These are phyloP conservation scores for Peribolospora baueri DNA, from an alignment of 768 basidiomycete genomes.

Conservation along the genomic window DNA sequence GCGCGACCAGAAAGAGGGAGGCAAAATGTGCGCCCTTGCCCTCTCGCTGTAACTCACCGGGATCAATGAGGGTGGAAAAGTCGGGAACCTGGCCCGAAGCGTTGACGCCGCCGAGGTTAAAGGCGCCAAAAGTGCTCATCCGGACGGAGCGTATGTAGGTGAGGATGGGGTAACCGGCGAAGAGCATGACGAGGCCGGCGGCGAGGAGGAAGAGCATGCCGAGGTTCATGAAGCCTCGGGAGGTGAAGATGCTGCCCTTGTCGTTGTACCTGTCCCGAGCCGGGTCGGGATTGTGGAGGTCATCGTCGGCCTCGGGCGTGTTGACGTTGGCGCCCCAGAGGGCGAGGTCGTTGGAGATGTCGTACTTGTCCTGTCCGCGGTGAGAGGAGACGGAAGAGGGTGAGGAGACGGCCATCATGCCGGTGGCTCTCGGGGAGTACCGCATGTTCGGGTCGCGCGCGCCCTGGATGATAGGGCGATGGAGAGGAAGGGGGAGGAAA, in stretches of 20 bases:
- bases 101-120: conserved; percentile 78
- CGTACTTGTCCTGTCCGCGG: too few species aligned
- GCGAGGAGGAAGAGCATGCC: conserved; percentile 47
- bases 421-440: too few species aligned
- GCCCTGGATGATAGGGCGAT: too few species aligned
- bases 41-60: conserved; percentile 3
- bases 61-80: conserved; percentile 33
- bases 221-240: conserved; percentile 58
- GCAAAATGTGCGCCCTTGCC: too few species aligned
- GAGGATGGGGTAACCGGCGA: conserved; percentile 61
- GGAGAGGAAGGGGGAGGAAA: too few species aligned
- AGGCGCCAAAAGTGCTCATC: conserved; percentile 16
- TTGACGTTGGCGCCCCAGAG: too few species aligned
- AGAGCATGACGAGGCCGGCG: conserved; percentile 47
- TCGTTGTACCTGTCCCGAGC: conserved; percentile 24
- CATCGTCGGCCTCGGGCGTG: conserved; percentile 6
- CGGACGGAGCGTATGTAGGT: conserved; percentile 3
- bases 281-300: conserved; percentile 12
- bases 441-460: too few species aligned
- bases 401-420: too few species aligned
- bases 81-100: conserved; percentile 62
- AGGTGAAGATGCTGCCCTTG: conserved; percentile 45
- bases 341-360: too few species aligned
- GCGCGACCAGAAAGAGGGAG: too few species aligned
- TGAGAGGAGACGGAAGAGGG: too few species aligned